Percentiles rank a stretch among this genome's conserved stretches.
phyloP scores from a whole-genome alignment of 2,329 filamentous ascomycete species.

The Shiraia sp. region DNA sequence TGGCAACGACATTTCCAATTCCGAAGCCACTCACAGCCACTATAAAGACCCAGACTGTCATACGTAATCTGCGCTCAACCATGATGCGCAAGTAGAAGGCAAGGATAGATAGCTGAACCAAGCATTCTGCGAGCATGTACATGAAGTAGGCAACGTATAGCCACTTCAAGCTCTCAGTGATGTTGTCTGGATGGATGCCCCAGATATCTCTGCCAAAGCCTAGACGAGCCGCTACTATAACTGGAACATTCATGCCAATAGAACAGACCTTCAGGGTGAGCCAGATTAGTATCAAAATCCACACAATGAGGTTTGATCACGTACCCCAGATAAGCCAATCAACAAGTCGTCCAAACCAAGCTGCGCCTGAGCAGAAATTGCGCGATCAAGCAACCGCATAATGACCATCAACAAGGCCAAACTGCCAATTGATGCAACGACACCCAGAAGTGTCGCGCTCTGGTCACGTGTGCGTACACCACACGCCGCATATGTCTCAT shows the following conservation, averaged over 20 bases:
- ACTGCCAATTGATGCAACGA: constrained; percentile 23
- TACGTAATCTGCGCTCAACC: constrained; percentile 17
- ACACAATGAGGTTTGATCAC: constrained; percentile 3
- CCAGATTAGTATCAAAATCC: constrained; percentile 5
- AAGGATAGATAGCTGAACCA: constrained; percentile 37
- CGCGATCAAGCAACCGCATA: constrained; percentile 30
- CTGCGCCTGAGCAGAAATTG: constrained; percentile 21
- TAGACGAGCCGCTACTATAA: constrained; percentile 26
- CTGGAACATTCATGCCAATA: constrained; percentile 30
- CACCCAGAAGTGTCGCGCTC: constrained; percentile 21
- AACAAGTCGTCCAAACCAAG: constrained; percentile 39
- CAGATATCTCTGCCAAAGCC: constrained; percentile 39
- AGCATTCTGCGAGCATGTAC: constrained; percentile 30
- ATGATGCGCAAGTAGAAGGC: constrained; percentile 40
- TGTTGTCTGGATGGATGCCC: constrained; percentile 29
- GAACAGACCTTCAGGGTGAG: too few species aligned
- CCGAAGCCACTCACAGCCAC: constrained; percentile 27
- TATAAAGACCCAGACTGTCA: constrained; percentile 23
- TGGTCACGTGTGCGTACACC: constrained; percentile 28
- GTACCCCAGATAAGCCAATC: constrained; percentile 33
- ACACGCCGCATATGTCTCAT: constrained; percentile 31
- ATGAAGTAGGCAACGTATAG: constrained; percentile 36
- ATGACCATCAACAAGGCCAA: constrained; percentile 33
- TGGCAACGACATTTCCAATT: constrained; percentile 29
- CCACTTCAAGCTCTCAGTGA: constrained; percentile 33